Percentiles rank a stretch among this genome's conserved stretches.
phyloP scores from a whole-genome alignment of 2,329 filamentous ascomycete species.

The Botryosphaeria agaves region DNA sequence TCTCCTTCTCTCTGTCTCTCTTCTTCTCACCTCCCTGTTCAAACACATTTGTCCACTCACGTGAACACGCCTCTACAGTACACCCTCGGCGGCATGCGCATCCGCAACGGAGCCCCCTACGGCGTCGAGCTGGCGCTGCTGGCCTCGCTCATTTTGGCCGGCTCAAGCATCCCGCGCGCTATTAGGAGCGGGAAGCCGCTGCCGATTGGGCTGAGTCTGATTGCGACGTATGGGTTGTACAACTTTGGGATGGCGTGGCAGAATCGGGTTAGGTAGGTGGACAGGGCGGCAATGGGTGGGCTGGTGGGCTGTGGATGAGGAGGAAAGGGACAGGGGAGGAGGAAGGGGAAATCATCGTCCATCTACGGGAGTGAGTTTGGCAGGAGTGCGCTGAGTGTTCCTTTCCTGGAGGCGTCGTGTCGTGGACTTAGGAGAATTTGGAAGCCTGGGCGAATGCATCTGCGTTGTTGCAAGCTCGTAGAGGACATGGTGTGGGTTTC shows the following conservation, averaged over 20 bases:
- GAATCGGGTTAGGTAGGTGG: slow-evolving; percentile 4
- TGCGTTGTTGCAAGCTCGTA: no score
- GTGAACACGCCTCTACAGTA: slow-evolving; percentile 30
- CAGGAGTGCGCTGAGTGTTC: no score
- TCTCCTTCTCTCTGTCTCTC: slow-evolving; percentile 29
- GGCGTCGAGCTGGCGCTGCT: slow-evolving; percentile 80
- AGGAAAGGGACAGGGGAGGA: neutral
- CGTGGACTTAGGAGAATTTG: no score
- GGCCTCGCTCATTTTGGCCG: slow-evolving; percentile 70
- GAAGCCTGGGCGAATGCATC: no score
- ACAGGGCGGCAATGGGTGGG: neutral
- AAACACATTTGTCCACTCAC: neutral
- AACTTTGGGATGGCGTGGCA: slow-evolving; percentile 59
- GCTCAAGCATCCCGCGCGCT: slow-evolving; percentile 71
- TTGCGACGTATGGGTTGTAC: slow-evolving; percentile 63
- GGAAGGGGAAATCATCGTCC: no score
- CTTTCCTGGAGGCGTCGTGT: no score
- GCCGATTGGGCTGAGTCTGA: slow-evolving; percentile 57
- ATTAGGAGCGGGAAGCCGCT: slow-evolving; percentile 73
- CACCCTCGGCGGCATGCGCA: slow-evolving; percentile 63
- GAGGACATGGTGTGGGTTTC: no score
- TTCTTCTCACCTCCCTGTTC: neutral
- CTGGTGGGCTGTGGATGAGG: neutral
- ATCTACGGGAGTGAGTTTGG: no score
- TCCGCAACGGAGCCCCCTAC: slow-evolving; percentile 58